Conservation (phyloP, 139 green algal genomes). For the Chlamydomonas sphaeroides region DNA sequence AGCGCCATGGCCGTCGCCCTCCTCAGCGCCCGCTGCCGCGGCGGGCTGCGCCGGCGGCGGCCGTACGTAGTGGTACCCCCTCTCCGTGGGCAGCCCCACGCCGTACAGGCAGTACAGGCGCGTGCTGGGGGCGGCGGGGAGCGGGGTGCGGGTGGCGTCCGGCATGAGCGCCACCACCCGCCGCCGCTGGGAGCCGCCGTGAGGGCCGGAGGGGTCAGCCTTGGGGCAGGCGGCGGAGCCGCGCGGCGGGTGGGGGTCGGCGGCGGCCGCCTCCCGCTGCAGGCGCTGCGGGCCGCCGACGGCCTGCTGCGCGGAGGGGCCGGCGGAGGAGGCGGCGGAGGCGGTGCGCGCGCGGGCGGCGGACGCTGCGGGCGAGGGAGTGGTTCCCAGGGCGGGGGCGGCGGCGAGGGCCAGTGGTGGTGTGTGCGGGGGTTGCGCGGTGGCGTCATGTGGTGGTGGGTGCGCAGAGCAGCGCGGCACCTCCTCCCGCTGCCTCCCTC, state of each 20-base stretch:
- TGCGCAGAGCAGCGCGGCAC: too few species aligned
- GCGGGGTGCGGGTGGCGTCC: constrained; percentile 58
- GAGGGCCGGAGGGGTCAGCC: too few species aligned
- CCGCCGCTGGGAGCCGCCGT: too few species aligned
- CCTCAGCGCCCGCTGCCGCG: not conserved
- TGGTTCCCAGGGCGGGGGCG: too few species aligned
- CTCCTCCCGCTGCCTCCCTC: too few species aligned
- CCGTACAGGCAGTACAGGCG: constrained; percentile 81
- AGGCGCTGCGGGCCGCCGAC: not conserved
- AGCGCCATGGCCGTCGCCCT: too few species aligned
- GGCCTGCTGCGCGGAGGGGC: not conserved
- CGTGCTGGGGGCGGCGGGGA: constrained; percentile 72
- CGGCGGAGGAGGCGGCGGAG: not conserved
- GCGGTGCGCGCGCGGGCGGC: not conserved
- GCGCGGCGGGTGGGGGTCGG: too few species aligned
- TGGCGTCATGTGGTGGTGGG: too few species aligned
- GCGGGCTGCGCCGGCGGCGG: not conserved
- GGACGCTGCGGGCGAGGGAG: not conserved
- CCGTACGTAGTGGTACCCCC: constrained; percentile 71
- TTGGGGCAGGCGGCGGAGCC: too few species aligned
- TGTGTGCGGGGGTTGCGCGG: too few species aligned
- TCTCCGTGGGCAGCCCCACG: constrained; percentile 75
- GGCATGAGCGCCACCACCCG: constrained; percentile 7
- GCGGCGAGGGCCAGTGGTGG: too few species aligned
- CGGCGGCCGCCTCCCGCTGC: too few species aligned